Evolutionary conservation across 208 protist species (phyloP), one percentile per base, ranked within the genome.

Genomic region (Naegleria gruberi): DNA sequence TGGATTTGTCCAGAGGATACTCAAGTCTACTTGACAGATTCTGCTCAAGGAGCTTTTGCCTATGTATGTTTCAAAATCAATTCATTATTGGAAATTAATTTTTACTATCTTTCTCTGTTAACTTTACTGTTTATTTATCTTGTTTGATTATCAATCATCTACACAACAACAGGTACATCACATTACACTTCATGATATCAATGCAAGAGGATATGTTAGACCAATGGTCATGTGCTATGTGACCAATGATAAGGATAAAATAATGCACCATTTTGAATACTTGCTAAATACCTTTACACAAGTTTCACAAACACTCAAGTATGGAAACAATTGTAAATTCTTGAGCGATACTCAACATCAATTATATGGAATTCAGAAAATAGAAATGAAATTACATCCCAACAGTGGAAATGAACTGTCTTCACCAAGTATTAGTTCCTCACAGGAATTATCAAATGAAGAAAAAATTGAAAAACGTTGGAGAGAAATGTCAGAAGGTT

Each of bases 191-290:
- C 34, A 46, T 8, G 86, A 89, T 45, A 40, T 89, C 5, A 5
- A 89, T 46, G 86, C 86, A n/a, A 89, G 86, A 89, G 86, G 86
- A 45, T 89, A 89, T 45, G 86, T 89, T 10, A 73, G 86, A 46
- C 86, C 86, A 8, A 17, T 89, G 4, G 57, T 47, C 46, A 44
- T 89, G 6, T 77, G 47, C 57, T 89, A 89, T 81, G 7, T 89
- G 3, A 89, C 86, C 6, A 73, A 89, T 4, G 86, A 89, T 6
- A 12, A 19, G 23, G 34, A 77, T 1, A 89, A 89, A 34, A 45
- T 89, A 10, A 89, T 89, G 86, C 30, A 89, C 42, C 57, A 89
- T 45, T 89, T 89, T 45, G 51, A 65, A 30, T n/a, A 30, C 5
- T 45, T 89, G 4, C 8, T 89, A 26, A 44, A 81, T 37, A 15